These are phyloP conservation scores for Moesziomyces sp. DNA, from an alignment of 1,284 basidiomycete species.

Conservation along the genomic window DNA sequence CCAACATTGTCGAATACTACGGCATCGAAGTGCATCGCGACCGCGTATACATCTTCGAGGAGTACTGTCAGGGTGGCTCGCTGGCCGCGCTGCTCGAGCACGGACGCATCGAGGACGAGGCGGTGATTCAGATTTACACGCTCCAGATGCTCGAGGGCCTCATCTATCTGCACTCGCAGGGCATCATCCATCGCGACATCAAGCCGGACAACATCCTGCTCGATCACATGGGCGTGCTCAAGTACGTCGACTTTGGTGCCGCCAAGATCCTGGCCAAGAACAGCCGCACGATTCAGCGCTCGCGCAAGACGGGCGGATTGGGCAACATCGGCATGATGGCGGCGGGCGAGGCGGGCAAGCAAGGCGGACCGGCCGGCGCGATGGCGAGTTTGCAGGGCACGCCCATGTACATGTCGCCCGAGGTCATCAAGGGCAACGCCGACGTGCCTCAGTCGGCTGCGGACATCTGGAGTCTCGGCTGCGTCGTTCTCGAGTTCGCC, in stretches of 20 bases:
- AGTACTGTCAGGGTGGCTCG: constrained; percentile 97
- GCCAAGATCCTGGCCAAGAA: constrained; percentile 97
- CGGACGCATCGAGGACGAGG: constrained; percentile 95
- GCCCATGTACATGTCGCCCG: constrained; percentile 99
- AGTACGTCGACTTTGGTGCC: constrained; percentile 98
- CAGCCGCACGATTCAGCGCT: constrained; percentile 73
- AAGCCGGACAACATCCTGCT: constrained; percentile 99
- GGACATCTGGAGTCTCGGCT: constrained; percentile 97
- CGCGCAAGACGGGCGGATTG: constrained; percentile 45
- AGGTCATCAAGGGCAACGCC: constrained; percentile 85
- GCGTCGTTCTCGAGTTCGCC: constrained; percentile 93
- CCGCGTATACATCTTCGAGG: constrained; percentile 99
- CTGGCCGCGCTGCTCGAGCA: constrained; percentile 89
- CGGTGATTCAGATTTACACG: constrained; percentile 93
- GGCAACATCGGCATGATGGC: constrained; percentile 43
- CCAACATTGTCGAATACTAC: constrained; percentile 98
- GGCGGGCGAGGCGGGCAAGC: constrained; percentile 70
- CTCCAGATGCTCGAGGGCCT: constrained; percentile 97
- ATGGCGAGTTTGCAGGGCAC: constrained; percentile 86
- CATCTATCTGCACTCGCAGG: constrained; percentile 89
- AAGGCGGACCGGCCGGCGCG: constrained; percentile 64
- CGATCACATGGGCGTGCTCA: constrained; percentile 91
- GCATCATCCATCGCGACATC: constrained; percentile 95
- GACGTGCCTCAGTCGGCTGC: constrained; percentile 89
- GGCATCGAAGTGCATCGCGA: constrained; percentile 99